Percentiles rank a stretch among this genome's conserved stretches.
These are phyloP conservation scores for Talaromyces sp. DNA, from an alignment of 2,329 filamentous ascomycete species.

Conservation along the genomic window DNA sequence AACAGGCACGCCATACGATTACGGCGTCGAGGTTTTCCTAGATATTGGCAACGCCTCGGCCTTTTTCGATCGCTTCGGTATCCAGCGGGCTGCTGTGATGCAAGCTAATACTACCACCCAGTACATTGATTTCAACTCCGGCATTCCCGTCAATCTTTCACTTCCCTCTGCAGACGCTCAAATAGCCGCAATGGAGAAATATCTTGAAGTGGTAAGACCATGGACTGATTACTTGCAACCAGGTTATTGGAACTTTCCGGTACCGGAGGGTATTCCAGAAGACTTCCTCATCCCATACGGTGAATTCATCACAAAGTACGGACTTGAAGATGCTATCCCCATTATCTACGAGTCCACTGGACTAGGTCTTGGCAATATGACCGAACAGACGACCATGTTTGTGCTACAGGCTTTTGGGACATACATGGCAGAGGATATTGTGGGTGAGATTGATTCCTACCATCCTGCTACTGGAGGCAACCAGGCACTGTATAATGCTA, in stretches of 20 bases:
- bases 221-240: conserved; percentile 6
- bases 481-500: conserved; percentile 37
- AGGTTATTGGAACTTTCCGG: conserved; percentile 34
- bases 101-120: conserved; percentile 14
- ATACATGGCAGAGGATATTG: conserved; percentile 5
- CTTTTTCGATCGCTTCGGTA: conserved; percentile 25
- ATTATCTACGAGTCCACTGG: conserved; percentile 38
- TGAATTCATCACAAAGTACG: conserved; percentile 45
- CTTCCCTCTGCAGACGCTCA: conserved; percentile 1
- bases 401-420: conserved; percentile 3
- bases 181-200: conserved; percentile 1
- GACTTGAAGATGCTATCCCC: conserved; percentile 38
- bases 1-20: conserved; percentile 25
- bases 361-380: conserved; percentile 33
- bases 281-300: conserved; percentile 46
- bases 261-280: conserved; percentile 32
- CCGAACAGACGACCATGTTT: conserved; percentile 8
- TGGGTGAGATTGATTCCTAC: conserved; percentile 1
- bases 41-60: conserved; percentile 24
- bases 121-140: conserved; percentile 24
- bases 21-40: conserved; percentile 27
- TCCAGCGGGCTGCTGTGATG: conserved; percentile 15
- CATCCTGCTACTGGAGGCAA: conserved; percentile 23
- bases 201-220: conserved; percentile 2
- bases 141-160: conserved; percentile 12